Evolutionary conservation across 768 basidiomycete genomes (phyloP).

Genomic region (Hericium coralloides): DNA sequence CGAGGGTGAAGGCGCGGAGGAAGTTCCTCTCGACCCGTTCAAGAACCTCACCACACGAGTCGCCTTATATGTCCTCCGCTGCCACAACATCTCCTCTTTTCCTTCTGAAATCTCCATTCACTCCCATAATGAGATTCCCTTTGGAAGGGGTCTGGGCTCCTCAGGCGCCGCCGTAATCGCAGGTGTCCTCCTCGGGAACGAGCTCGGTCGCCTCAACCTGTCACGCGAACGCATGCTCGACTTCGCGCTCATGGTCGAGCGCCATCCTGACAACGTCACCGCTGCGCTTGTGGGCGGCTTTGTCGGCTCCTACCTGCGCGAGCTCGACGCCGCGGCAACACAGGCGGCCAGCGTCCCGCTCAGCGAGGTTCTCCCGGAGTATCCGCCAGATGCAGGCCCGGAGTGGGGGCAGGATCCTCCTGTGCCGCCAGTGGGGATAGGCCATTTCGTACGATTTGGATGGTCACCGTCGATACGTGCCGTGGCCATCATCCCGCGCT

Average conservation of each 20-base stretch:
- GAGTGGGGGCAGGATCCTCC: slow-evolving; percentile 90
- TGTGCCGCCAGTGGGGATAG: slow-evolving; percentile 80
- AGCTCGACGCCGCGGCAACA: slow-evolving; percentile 73
- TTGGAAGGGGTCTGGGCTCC: slow-evolving; percentile 94
- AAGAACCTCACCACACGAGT: slow-evolving; percentile 97
- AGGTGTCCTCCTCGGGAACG: slow-evolving; percentile 83
- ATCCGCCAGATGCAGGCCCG: slow-evolving; percentile 85
- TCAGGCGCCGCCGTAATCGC: slow-evolving; percentile 99
- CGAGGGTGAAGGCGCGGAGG: slow-evolving; percentile 80
- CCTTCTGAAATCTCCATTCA: slow-evolving; percentile 71
- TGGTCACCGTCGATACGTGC: slow-evolving; percentile 85
- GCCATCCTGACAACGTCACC: slow-evolving; percentile 98
- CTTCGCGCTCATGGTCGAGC: slow-evolving; percentile 97
- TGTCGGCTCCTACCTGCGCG: slow-evolving; percentile 90
- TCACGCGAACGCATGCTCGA: slow-evolving; percentile 73
- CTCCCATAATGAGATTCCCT: slow-evolving; percentile 89
- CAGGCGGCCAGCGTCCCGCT: slow-evolving; percentile 86
- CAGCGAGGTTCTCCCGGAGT: slow-evolving; percentile 94
- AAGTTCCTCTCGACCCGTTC: slow-evolving; percentile 91
- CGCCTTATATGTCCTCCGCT: slow-evolving; percentile 95
- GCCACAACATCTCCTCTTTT: slow-evolving; percentile 65
- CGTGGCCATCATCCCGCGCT: slow-evolving; percentile 88
- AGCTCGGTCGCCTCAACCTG: slow-evolving; percentile 69
- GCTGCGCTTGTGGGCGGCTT: slow-evolving; percentile 96
- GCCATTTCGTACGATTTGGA: slow-evolving; percentile 85